phyloP scores from a whole-genome alignment of 2,329 filamentous ascomycete species.

The Pseudopithomyces maydicus region DNA sequence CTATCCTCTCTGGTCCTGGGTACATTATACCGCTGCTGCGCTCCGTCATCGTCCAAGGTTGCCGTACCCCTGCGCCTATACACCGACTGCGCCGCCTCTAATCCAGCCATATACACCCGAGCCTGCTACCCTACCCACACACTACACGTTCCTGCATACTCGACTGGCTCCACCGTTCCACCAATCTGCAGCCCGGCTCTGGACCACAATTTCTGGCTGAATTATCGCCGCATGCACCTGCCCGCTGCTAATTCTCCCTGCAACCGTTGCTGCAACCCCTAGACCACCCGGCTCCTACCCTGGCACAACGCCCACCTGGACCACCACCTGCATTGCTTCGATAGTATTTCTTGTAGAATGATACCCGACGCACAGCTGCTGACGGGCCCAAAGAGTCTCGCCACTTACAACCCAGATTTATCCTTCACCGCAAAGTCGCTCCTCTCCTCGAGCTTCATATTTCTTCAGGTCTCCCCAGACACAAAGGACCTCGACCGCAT shows the following conservation, averaged over 20 bases:
- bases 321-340: slow-evolving; percentile 23
- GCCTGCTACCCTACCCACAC: slow-evolving; percentile 27
- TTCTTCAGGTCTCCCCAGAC: slow-evolving; percentile 20
- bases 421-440: slow-evolving; percentile 25
- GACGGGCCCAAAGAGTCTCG: slow-evolving; percentile 30
- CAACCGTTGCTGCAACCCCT: slow-evolving; percentile 25
- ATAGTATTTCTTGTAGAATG: slow-evolving; percentile 32
- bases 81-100: slow-evolving; percentile 25
- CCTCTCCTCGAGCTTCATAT: slow-evolving; percentile 22
- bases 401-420: slow-evolving; percentile 28
- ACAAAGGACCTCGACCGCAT: slow-evolving; percentile 20
- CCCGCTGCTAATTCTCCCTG: slow-evolving; percentile 33
- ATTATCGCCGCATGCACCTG: slow-evolving; percentile 36
- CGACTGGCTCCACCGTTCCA: slow-evolving; percentile 19
- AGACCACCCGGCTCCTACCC: slow-evolving; percentile 26
- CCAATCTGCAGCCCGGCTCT: slow-evolving; percentile 20
- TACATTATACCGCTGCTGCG: slow-evolving; percentile 24
- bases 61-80: slow-evolving; percentile 23
- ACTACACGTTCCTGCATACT: slow-evolving; percentile 27
- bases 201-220: slow-evolving; percentile 25
- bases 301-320: slow-evolving; percentile 31
- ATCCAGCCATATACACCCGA: slow-evolving; percentile 31
- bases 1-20: slow-evolving; percentile 19
- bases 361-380: slow-evolving; percentile 35
- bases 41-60: slow-evolving; percentile 13